phyloP scores from a whole-genome alignment of 208 protist genomes.

The Endotrypanum monterogeii region DNA sequence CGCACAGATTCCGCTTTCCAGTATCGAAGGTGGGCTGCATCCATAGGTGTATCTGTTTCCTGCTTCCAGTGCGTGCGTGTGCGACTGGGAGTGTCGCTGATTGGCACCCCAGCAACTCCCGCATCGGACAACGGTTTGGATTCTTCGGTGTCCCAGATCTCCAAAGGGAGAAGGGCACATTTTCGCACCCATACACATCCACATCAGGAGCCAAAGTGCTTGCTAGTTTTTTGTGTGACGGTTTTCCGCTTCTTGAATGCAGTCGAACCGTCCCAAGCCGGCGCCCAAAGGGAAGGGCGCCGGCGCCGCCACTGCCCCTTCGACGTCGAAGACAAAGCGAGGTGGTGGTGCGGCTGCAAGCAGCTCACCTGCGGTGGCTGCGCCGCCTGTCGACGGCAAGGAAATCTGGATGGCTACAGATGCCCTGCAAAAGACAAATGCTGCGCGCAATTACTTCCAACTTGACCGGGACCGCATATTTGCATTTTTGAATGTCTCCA shows the following conservation, averaged over 20 bases:
- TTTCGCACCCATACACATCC: not conserved
- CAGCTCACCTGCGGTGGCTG: conserved; percentile 19
- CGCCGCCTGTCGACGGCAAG: conserved; percentile 53
- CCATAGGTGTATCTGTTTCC: not conserved
- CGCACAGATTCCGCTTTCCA: not conserved
- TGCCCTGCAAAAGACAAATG: conserved; percentile 92
- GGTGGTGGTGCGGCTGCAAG: conserved; percentile 13
- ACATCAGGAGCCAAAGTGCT: not conserved
- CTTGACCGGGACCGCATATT: conserved; percentile 96
- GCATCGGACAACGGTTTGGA: no score
- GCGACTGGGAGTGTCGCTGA: not conserved
- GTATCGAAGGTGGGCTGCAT: not conserved
- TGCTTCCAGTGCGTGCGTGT: not conserved
- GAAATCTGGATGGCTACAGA: conserved; percentile 90
- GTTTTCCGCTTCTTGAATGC: conserved; percentile 30
- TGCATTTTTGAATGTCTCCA: conserved; percentile 96
- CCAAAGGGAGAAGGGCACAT: no score
- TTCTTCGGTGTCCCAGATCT: not conserved
- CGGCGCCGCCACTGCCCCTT: conserved; percentile 1
- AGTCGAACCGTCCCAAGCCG: conserved; percentile 36
- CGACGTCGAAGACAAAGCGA: conserved; percentile 6
- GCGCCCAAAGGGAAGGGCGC: conserved; percentile 15
- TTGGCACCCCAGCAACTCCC: not conserved
- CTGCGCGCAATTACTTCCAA: conserved; percentile 97
- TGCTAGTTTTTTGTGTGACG: not conserved